Evolutionary conservation across 495 filamentous ascomycete genomes (phyloP), one percentile per base, ranked within the genome.

Genomic region (Chaetomidium leptoderma): DNA sequence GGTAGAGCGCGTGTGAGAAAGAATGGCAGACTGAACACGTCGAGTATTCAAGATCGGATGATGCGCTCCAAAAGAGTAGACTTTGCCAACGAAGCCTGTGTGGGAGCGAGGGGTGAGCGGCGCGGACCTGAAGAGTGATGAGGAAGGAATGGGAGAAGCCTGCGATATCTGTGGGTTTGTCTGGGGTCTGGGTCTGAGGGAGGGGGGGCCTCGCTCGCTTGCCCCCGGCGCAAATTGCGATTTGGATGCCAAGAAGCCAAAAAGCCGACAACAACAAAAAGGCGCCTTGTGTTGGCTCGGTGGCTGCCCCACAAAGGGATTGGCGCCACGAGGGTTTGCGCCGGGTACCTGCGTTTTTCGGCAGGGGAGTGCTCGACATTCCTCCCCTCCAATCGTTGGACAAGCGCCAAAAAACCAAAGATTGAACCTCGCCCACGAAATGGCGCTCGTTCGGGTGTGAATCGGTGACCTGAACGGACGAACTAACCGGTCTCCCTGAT

Each of bases 21-120:
- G 72, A 74, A 68, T 72, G 72, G 68, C 63, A 21, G 58, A 59
- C 58, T 70, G 70, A 74, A 74, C 68, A 76, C 69, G 70, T 72
- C 69, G 66, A 72, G 67, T 76, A 74, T 63, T 71, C 75, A 71
- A 68, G 63, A 59, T 66, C 56, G 60, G 63, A 59, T 42, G 48
- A 42, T 23, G 30, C 23, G 50, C 63, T 70, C 65, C 61, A 63
- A n/a, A n/a, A 65, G 57, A 63, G 65, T 68, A 76, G 75, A 79
- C 78, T 81, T 76, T 81, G 78, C 78, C 77, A 81, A 81, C 78
- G 78, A 78, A 79, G 77, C 70, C 77, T 75, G 66, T 70, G 64
- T 55, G 60, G 52, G 59, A 61, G 58, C 56, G 57, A 48, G 30
- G 37, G 29, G 50, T 45, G 39, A 33, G 50, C 27, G 33, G 56